Evolutionary conservation across 192 early-diverging fungal species (phyloP).

Genomic region (Chytriomyces hyalinus): DNA sequence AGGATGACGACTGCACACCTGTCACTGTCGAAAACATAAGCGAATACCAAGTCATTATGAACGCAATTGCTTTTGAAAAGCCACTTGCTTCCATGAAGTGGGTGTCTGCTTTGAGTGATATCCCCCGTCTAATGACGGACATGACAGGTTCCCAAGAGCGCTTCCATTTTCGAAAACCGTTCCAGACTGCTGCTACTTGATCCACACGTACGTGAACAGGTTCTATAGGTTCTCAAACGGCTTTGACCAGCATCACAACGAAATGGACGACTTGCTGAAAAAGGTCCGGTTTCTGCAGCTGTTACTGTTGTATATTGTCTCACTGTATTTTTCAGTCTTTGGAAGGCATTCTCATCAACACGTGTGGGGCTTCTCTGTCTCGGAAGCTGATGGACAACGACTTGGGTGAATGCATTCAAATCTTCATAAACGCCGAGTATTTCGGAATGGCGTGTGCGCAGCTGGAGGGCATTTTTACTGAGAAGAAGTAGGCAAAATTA

Average conservation of each 20-base stretch:
- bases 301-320: not conserved
- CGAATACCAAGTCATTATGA: constrained; percentile 68
- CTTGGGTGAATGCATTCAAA: constrained; percentile 84
- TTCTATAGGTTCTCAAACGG: constrained; percentile 88
- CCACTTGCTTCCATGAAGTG: not conserved
- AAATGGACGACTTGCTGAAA: constrained; percentile 87
- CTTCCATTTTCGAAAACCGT: constrained; percentile 85
- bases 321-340: constrained; percentile 39
- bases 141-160: constrained; percentile 66
- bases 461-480: constrained; percentile 78
- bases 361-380: constrained; percentile 70
- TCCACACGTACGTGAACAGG: constrained; percentile 73
- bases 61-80: constrained; percentile 67
- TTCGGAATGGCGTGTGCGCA: constrained; percentile 71
- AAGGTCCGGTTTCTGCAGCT: constrained; percentile 48
- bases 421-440: constrained; percentile 81
- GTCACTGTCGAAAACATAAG: constrained; percentile 70
- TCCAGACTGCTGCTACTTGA: constrained; percentile 70
- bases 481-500: constrained; percentile 52
- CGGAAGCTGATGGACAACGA: constrained; percentile 70
- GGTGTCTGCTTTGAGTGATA: not conserved
- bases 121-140: not conserved
- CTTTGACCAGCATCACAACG: constrained; percentile 78
- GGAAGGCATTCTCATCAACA: constrained; percentile 73
- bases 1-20: constrained; percentile 83